Percentiles rank a stretch among this genome's conserved stretches.
phyloP scores from a whole-genome alignment of 106 monocot genomes.

The Agapanthus africanus region DNA sequence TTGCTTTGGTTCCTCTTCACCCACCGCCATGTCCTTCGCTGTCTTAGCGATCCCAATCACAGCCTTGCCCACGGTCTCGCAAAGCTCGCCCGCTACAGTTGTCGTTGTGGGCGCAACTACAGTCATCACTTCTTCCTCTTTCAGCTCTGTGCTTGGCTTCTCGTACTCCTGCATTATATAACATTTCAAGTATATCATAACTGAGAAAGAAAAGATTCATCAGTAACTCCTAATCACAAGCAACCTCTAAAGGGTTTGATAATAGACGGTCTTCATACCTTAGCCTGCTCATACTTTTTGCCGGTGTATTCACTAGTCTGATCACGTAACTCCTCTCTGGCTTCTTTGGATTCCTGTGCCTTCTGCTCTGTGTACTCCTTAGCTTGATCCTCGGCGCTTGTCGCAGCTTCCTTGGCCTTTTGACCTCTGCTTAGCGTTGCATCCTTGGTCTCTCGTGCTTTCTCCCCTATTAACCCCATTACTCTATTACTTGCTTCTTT shows the following conservation, averaged over 20 bases:
- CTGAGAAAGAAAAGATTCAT: neutral
- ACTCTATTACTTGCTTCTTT: constrained; percentile 5
- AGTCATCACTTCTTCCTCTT: neutral
- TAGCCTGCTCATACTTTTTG: neutral
- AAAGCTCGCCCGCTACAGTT: constrained; percentile 6
- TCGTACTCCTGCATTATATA: neutral
- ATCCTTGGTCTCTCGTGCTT: constrained; percentile 8
- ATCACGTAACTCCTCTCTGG: neutral
- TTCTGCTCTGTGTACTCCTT: neutral
- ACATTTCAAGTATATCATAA: constrained; percentile 6
- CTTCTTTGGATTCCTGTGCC: neutral
- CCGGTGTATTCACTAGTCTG: neutral
- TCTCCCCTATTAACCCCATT: neutral
- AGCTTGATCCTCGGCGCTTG: neutral
- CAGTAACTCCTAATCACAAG: neutral
- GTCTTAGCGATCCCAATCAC: constrained; percentile 11
- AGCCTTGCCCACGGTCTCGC: constrained; percentile 5
- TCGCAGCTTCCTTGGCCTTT: neutral
- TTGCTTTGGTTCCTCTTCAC: neutral
- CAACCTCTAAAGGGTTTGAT: neutral
- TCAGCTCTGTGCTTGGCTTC: neutral
- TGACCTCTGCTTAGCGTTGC: neutral
- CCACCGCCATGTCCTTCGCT: constrained; percentile 7
- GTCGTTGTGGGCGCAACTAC: neutral
- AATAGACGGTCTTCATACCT: neutral